Evolutionary conservation across 2,329 filamentous ascomycete species (phyloP), one percentile per base, ranked within the genome.

Genomic region (Plectosphaerella sp.): DNA sequence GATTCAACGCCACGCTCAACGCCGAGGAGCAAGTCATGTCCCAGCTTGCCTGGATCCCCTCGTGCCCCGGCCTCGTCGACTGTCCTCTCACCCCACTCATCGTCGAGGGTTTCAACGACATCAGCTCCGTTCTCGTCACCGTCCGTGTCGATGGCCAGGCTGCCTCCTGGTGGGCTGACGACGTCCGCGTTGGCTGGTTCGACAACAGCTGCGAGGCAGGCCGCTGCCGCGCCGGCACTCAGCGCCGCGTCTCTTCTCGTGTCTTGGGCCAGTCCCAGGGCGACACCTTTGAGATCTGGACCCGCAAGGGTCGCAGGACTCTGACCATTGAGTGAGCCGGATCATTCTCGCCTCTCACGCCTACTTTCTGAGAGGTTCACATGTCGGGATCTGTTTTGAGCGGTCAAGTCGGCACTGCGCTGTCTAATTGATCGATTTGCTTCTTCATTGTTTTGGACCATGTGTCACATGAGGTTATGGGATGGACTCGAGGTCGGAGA

Each of bases 81-180:
- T 73, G 70, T 53, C 54, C 61, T 36, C 62, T 73, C 53, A 69
- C 65, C 1, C 60, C 62, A 0, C 61, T 74, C 49, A 57, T 64
- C 10, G 61, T 73, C 49, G 67, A 67, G 24, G 70, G 68, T 8
- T 73, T 72, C 54, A 64, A 54, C 15, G 66, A 71, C 46, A 59
- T 73, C 49, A 71, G 69, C 18, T 73, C 71, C 2, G 58, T 73
- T 4, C 51, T 73, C 51, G 65, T 73, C 41, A 67, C 62, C 4
- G 57, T 72, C 15, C 69, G 62, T 18, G 69, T 74, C 41, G 68
- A 68, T 37, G 56, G 65, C 22, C 61, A 72, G 25, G 58, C 70
- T 24, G 66, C 69, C 51, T 61, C 67, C 28, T 73, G 71, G 71
- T 73, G 71, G 71, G 68, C 62, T 24, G 71, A 73, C 49, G 70